Conservation (phyloP, 225 moss, liverwort and hornwort species). For the Asterella californica region DNA sequence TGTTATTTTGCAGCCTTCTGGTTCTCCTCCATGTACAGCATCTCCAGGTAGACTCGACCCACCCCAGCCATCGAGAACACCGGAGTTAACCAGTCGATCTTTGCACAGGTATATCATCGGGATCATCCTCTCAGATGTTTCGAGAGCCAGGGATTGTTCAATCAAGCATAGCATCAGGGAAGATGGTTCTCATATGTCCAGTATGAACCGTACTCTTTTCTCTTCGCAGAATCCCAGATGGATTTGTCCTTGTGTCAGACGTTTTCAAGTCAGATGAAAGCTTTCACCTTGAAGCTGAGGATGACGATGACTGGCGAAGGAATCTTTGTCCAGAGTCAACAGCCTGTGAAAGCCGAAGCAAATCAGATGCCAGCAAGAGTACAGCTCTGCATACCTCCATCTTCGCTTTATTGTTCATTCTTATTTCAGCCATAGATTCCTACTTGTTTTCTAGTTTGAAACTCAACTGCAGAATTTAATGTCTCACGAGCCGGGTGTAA, state of each 20-base stretch:
- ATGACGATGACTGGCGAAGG: constrained; percentile 27
- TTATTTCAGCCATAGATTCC: neutral
- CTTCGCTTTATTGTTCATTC: neutral
- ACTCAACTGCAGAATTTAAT: neutral
- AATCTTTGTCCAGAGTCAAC: constrained; percentile 33
- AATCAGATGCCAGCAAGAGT: constrained; percentile 23
- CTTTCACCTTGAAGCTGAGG: constrained; percentile 2
- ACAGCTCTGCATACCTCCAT: constrained; percentile 11
- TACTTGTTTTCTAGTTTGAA: neutral
- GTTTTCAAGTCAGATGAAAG: constrained; percentile 15
- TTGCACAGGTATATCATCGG: constrained; percentile 26
- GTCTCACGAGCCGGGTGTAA: neutral
- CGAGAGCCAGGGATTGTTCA: neutral
- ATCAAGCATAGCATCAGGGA: neutral
- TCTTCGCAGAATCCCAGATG: constrained; percentile 29
- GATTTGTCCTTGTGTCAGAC: constrained; percentile 2
- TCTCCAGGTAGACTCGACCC: constrained; percentile 20
- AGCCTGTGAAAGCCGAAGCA: constrained; percentile 13
- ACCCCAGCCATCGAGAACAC: constrained; percentile 33
- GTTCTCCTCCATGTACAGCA: constrained; percentile 10
- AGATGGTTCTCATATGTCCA: neutral
- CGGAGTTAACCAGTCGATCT: constrained; percentile 37
- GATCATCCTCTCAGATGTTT: neutral
- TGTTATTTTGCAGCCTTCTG: constrained; percentile 27
- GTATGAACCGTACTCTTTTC: neutral